These are phyloP conservation scores for Penicillium janthinellum DNA, from an alignment of 2,329 filamentous ascomycete genomes.

Conservation along the genomic window DNA sequence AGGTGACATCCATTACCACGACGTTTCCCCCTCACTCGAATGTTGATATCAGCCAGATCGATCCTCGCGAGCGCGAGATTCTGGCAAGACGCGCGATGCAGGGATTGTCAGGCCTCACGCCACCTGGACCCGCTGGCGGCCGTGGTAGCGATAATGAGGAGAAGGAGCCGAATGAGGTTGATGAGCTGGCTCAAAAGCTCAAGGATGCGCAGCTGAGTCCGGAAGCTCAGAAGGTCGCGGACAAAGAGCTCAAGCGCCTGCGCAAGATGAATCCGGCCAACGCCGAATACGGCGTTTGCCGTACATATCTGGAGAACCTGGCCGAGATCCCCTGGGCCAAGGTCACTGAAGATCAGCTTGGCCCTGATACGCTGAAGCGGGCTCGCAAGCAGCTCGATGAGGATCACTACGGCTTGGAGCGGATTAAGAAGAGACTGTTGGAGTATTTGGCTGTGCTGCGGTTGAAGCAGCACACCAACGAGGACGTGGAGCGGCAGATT, in stretches of 20 bases:
- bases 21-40: conserved; percentile 64
- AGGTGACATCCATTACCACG: conserved; percentile 75
- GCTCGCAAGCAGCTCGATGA: conserved; percentile 90
- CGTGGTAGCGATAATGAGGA: conserved; percentile 63
- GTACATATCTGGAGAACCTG: conserved; percentile 91
- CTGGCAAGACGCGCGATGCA: conserved; percentile 48
- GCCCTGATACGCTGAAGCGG: conserved; percentile 72
- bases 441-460: conserved; percentile 97
- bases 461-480: conserved; percentile 88
- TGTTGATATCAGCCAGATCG: conserved; percentile 56
- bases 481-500: conserved; percentile 78
- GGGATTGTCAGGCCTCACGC: conserved; percentile 43
- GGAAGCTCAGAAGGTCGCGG: conserved; percentile 87
- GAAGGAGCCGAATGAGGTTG: conserved; percentile 84
- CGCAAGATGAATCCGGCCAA: conserved; percentile 96
- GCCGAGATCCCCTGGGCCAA: conserved; percentile 91
- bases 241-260: conserved; percentile 81
- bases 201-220: conserved; percentile 77
- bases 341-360: conserved; percentile 81
- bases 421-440: conserved; percentile 93
- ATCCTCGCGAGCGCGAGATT: conserved; percentile 50
- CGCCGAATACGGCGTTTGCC: conserved; percentile 90
- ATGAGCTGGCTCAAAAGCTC: conserved; percentile 86
- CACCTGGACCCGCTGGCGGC: conserved; percentile 47
- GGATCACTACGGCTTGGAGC: conserved; percentile 94